A percentile compares a stretch with the other conserved stretches of the same genome.
Conservation (phyloP, 768 basidiomycete species). For the Lactarius quietus region DNA sequence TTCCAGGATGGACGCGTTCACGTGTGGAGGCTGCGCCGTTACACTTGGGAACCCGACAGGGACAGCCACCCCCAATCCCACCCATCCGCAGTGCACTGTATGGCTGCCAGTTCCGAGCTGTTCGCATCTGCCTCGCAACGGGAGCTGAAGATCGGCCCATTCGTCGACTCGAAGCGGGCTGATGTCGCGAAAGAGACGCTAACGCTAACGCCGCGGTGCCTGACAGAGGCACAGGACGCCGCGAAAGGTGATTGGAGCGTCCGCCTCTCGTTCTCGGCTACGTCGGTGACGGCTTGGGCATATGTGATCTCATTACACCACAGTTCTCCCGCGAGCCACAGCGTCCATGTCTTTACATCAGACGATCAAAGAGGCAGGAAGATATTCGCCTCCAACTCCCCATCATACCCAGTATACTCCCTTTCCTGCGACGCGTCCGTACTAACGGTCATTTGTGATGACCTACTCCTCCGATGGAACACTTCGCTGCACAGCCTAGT, state of each 20-base stretch:
- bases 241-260: neutral
- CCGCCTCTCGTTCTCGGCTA: conserved; percentile 7
- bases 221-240: conserved; percentile 3
- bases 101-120: conserved; percentile 5
- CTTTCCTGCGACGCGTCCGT: conserved; percentile 15
- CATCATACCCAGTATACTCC: conserved; percentile 12
- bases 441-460: conserved; percentile 13
- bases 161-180: neutral
- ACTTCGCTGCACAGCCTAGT: neutral
- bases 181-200: conserved; percentile 6
- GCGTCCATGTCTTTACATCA: conserved; percentile 9
- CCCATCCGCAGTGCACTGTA: conserved; percentile 9
- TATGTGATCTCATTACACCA: conserved; percentile 5
- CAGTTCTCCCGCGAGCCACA: neutral
- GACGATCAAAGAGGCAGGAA: conserved; percentile 12
- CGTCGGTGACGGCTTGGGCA: conserved; percentile 7
- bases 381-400: conserved; percentile 4
- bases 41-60: conserved; percentile 14
- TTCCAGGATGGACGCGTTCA: conserved; percentile 15
- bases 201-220: conserved; percentile 6
- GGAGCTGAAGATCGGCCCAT: conserved; percentile 19
- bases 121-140: conserved; percentile 13
- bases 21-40: conserved; percentile 9
- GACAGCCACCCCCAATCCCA: conserved; percentile 5
- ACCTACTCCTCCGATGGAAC: conserved; percentile 6